Conservation (phyloP, 768 basidiomycete species). For the Mycena belliarum region DNA sequence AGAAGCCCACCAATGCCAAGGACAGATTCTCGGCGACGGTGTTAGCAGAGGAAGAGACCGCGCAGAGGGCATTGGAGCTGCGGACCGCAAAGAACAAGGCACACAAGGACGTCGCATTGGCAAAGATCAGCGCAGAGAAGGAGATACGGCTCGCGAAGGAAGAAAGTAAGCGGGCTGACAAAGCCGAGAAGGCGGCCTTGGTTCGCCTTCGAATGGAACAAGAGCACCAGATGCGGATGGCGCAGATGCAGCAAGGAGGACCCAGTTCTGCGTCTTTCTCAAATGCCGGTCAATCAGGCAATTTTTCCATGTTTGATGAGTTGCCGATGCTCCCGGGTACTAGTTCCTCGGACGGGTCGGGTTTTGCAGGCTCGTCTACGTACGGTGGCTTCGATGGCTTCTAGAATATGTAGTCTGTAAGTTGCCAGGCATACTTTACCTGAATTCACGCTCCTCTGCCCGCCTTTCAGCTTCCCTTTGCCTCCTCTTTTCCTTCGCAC, state of each 20-base stretch:
- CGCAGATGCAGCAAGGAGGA: not conserved
- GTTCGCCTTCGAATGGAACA: conserved; percentile 30
- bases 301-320: no score
- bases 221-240: conserved; percentile 25
- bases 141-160: not conserved
- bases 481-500: not conserved
- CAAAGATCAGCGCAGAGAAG: no score
- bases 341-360: no score
- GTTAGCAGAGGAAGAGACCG: conserved; percentile 6
- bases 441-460: not conserved
- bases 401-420: no score
- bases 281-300: not conserved
- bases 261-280: not conserved
- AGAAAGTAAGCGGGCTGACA: not conserved
- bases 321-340: not conserved
- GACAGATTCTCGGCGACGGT: conserved; percentile 1
- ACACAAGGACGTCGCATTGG: not conserved
- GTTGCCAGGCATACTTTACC: not conserved
- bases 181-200: not conserved
- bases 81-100: not conserved
- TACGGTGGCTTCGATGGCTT: no score
- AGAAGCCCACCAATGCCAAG: not conserved
- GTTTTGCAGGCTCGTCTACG: no score
- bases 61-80: not conserved
- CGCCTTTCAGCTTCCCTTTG: not conserved